phyloP scores from a whole-genome alignment of 305 asterid species.

The Coffea humblotiana region DNA sequence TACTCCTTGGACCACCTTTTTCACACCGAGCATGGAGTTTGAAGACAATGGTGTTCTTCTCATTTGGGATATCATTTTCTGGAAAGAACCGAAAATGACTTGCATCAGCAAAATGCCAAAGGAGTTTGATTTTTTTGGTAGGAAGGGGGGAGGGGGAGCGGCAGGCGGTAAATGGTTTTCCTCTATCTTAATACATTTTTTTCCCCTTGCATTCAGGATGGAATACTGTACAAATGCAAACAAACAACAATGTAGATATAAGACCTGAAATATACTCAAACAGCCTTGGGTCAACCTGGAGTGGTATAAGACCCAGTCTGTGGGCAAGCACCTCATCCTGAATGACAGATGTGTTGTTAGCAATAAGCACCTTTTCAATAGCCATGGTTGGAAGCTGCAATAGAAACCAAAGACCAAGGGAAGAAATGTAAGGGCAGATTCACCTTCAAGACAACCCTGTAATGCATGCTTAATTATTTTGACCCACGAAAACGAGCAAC shows the following conservation, averaged over 20 bases:
- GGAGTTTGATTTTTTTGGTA: neutral
- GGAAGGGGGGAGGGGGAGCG: neutral
- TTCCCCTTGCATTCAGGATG: neutral
- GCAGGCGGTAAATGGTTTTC: neutral
- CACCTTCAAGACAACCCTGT: neutral
- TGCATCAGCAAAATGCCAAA: slow-evolving; percentile 30
- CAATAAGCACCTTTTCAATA: slow-evolving; percentile 79
- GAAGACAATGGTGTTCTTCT: slow-evolving; percentile 86
- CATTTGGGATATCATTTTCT: slow-evolving; percentile 79
- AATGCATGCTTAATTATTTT: neutral
- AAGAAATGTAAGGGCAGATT: neutral
- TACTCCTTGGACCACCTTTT: slow-evolving; percentile 45
- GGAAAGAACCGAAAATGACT: slow-evolving; percentile 21
- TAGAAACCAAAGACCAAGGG: neutral
- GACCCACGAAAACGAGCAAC: neutral
- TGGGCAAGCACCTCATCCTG: slow-evolving; percentile 98
- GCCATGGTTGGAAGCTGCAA: slow-evolving; percentile 91
- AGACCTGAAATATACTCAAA: slow-evolving; percentile 79
- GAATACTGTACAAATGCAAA: slow-evolving; percentile 9
- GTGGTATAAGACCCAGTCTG: slow-evolving; percentile 86
- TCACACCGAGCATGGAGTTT: slow-evolving; percentile 70
- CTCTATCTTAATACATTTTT: neutral
- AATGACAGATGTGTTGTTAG: slow-evolving; percentile 84
- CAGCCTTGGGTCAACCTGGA: slow-evolving; percentile 80
- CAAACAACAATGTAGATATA: slow-evolving; percentile 16